Evolutionary conservation across 2,329 filamentous ascomycete species (phyloP).

Genomic region (Epichloe coenophiala): DNA sequence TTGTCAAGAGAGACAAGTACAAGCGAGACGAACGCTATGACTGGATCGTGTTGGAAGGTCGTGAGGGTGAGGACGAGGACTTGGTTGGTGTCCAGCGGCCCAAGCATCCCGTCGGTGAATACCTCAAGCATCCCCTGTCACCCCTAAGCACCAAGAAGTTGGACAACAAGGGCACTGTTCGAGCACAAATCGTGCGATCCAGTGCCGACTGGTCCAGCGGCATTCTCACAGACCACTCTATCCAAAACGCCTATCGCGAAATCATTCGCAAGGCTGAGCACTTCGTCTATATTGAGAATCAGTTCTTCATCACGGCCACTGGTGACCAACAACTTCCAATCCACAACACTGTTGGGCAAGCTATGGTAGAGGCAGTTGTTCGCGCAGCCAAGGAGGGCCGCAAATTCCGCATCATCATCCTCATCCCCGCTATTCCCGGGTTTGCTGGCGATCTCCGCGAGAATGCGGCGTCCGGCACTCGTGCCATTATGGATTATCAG

Average conservation of each 20-base stretch:
- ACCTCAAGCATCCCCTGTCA: conserved; percentile 64
- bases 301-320: conserved; percentile 95
- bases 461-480: conserved; percentile 69
- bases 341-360: conserved; percentile 72
- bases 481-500: conserved; percentile 97
- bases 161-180: conserved; percentile 56
- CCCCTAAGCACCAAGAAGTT: conserved; percentile 53
- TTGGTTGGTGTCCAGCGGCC: conserved; percentile 79
- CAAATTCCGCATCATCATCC: conserved; percentile 80
- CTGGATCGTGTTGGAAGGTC: conserved; percentile 70
- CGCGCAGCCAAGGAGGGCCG: conserved; percentile 66
- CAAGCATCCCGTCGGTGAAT: conserved; percentile 78
- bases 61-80: conserved; percentile 67
- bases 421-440: conserved; percentile 85
- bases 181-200: conserved; percentile 77
- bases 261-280: conserved; percentile 80
- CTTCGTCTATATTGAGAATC: conserved; percentile 95
- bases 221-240: conserved; percentile 70
- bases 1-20: conserved; percentile 94
- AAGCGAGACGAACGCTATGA: conserved; percentile 75
- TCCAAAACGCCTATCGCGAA: conserved; percentile 77
- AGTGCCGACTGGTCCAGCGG: conserved; percentile 91
- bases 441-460: conserved; percentile 85
- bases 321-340: conserved; percentile 77
- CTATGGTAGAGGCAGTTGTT: conserved; percentile 85